Base-by-base conservation (phyloP, 2,329 filamentous ascomycete species). In the Fusarium fracticaudum region DNA sequence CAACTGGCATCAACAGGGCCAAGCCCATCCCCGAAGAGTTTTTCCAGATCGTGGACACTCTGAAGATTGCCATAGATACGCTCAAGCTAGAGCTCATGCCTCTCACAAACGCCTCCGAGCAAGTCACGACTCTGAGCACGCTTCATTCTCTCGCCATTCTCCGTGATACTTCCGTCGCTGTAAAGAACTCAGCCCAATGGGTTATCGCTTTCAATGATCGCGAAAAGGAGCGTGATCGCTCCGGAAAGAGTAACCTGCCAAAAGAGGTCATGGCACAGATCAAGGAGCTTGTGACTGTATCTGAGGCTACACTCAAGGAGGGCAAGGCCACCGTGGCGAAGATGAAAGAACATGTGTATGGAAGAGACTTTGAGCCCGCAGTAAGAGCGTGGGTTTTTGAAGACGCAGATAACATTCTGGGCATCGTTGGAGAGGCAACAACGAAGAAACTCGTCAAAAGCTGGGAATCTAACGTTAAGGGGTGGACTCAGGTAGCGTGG, bases 161-260 rank as follows among this genome's bases (percentile, higher is more conserved):
- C 29, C 82, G 82, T 22, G 84, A 86, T 54, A 80, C 81, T 2
- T 81, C 83, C 1, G 70, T 69, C 6, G 84, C 84, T 8, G 76
- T 80, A 18, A 79, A 78, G 45, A 72, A 79, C 10, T 69, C 80
- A 0, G 73, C 78, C 5, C 77, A 80, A 35, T 84, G 84, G 80
- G 77, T 85, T 6, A 62, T 82, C 6, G 53, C 70, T 4, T 81
- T 81, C 53, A 82, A 83, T 51, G 82, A 84, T n/a, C 80, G 79
- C 10, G 81, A 84, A 61, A 84, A 82, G 67, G 82, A 83, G 50
- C 79, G 82, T 9, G 83, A 84, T 53, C 77, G 81, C 11, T 84
- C 82, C 1, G 83, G 83, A 3, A 81, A 81, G 69, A 84, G 79
- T 53, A 80, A 78, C 17, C 73, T 85, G 15, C 80, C 82, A 5